A percentile compares a stretch with the other conserved stretches of the same genome.
Evolutionary conservation across 257 asterid genomes (phyloP).

Genomic region (Linderniella brevidens): DNA sequence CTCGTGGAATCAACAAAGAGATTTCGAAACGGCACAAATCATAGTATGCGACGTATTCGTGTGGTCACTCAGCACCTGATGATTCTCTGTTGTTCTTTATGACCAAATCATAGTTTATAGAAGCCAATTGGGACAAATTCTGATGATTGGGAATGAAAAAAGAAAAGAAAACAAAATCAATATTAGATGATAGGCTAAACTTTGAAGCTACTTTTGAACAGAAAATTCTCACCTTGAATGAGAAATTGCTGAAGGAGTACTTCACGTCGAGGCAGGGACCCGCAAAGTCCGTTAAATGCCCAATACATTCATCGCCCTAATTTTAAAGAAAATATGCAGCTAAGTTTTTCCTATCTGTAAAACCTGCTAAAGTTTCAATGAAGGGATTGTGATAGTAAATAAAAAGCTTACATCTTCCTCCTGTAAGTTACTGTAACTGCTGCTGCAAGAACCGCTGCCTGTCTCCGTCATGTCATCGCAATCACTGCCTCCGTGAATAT

Average conservation of each 20-base stretch:
- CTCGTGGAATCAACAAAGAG: too few relatives aligned
- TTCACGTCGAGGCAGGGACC: constrained; percentile 36
- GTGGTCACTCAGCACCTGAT: too few relatives aligned
- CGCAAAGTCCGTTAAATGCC: constrained; percentile 55
- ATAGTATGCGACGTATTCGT: too few relatives aligned
- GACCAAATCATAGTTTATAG: too few relatives aligned
- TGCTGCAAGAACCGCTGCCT: constrained; percentile 60
- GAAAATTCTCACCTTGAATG: constrained; percentile 54
- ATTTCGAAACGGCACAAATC: too few relatives aligned
- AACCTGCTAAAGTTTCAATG: background rate
- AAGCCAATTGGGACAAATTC: too few relatives aligned
- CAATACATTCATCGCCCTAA: constrained; percentile 85
- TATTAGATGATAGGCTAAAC: too few relatives aligned
- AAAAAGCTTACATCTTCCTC: constrained; percentile 63
- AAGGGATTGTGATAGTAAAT: background rate
- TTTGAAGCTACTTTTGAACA: too few relatives aligned
- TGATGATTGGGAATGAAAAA: too few relatives aligned
- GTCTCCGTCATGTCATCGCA: constrained; percentile 57
- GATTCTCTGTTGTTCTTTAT: too few relatives aligned
- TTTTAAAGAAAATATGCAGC: background rate
- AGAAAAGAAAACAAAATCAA: too few relatives aligned
- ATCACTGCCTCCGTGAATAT: constrained; percentile 58
- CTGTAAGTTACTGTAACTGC: constrained; percentile 33
- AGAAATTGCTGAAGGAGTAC: constrained; percentile 87
- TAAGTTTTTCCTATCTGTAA: background rate